Evolutionary conservation across 2,329 filamentous ascomycete species (phyloP), one percentile per base, ranked within the genome.

Genomic region (Beauveria sp.): DNA sequence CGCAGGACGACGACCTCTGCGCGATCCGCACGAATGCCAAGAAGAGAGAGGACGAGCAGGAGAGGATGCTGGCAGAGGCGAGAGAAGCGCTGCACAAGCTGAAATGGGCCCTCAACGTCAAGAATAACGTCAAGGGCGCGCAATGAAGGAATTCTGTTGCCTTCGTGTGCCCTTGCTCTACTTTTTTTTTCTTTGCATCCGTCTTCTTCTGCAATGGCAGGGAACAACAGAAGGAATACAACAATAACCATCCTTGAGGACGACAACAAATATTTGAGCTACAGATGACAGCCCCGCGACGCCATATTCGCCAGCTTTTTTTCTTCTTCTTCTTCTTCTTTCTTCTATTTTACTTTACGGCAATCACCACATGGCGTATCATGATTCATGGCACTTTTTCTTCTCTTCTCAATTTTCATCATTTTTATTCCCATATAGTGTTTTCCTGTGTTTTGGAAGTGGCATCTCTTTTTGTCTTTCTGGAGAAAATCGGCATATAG

Each of bases 51-150:
- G 74, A 79, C 28, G 82, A 88, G 68, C 87, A 89, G 67, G 78
- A 85, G 64, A 73, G 72, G 61, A 77, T 84, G 28, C 74, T 88
- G n/a, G 73, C 79, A 43, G 83, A 87, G 68, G 76, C 86, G 49
- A 78, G 79, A 65, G 78, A 82, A 66, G 81, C 83, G n/a, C 75
- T 89, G 56, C 79, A 85, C 64, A 85, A 90, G 76, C 79, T 93
- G 72, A 84, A 79, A 69, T 92, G 89, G 89, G 87, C 89, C 16
- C 79, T 92, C 65, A 85, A 81, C 58, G 81, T 89, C 57, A 86
- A 89, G 75, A 75, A 82, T 63, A 86, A 82, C 65, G 79, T 87
- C 61, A 78, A 77, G 62, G 82, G 77, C 60, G 81, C 83, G 7
- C 72, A 81, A 71, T 86, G 71, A 77, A 61, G 30, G 58, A n/a